Percentiles rank a stretch among this genome's conserved stretches.
Evolutionary conservation across 1,284 basidiomycete species (phyloP).

Genomic region (Ganoderma leucocontextum): DNA sequence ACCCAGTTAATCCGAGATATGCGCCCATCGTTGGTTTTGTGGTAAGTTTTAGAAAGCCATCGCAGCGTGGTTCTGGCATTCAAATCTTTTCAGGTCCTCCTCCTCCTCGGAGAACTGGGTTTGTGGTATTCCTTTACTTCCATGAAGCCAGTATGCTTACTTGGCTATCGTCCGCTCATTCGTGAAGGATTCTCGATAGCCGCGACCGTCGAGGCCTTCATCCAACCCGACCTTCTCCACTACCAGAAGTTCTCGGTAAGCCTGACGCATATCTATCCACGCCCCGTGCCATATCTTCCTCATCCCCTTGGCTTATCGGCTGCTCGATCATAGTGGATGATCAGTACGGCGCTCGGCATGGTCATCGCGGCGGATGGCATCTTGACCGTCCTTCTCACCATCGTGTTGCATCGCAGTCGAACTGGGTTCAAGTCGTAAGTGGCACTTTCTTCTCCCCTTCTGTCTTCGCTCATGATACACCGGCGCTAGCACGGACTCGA

Average conservation of each 20-base stretch:
- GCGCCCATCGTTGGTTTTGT: background rate
- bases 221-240: constrained; percentile 1
- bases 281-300: background rate
- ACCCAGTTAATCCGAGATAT: background rate
- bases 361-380: background rate
- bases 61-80: background rate
- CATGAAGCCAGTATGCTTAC: background rate
- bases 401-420: constrained; percentile 1
- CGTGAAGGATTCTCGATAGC: background rate
- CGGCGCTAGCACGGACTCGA: background rate
- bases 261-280: background rate
- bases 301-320: background rate
- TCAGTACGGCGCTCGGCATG: background rate
- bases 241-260: constrained; percentile 1
- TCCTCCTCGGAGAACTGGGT: background rate
- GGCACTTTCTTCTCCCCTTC: background rate
- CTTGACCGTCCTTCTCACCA: background rate
- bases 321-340: background rate
- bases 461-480: background rate
- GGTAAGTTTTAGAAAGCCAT: background rate
- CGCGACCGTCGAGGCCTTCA: background rate
- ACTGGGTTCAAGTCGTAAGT: constrained; percentile 3
- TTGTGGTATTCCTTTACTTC: background rate
- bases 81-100: background rate
- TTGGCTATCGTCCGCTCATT: background rate